Evolutionary conservation across 129 eudicot species (phyloP), one percentile per base, ranked within the genome.

Genomic region (Arctium minus): DNA sequence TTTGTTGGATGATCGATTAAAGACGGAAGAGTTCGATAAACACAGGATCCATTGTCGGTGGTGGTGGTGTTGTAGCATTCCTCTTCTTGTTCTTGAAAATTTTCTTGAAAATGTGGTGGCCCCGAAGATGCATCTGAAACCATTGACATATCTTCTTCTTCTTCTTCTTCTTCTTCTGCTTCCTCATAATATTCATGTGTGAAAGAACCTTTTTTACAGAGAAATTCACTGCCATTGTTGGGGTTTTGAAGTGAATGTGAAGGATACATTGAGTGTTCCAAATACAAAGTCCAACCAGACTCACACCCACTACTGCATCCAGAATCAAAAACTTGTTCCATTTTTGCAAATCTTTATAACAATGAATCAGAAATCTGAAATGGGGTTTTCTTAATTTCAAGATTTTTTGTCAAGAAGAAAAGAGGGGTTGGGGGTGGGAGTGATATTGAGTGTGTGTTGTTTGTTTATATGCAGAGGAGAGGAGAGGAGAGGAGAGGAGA

Each of bases 51-150:
- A 36, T 79, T 84, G 18, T 60, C 62, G 39, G 64, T 84, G 18
- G 56, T 72, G 69, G 46, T 70, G 39, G 64, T 67, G 37, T 53
- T 80, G 22, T 30, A 39, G 36, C 76, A 70, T 50, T 86, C 87
- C 0, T 85, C 82, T 44, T 74, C 76, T 6, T 82, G 50, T 84
- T 78, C 80, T 72, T 84, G 75, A 48, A 48, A 48, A 48, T 48
- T 3, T 35, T 91, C 86, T 15, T 86, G 88, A 76, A 91, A 84
- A 88, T 83, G 92, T 17, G 92, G 97, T 4, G 97, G 94, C 2
- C 98, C 98, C 22, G 98, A 91, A 70, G 98, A 93, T 68, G 98
- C 98, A 84, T 93, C 98, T 35, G 98, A 93, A 40, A 93, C 89
- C 98, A 93, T 93, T 17, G 98, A 93, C 84, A 88, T 82, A 62